These are phyloP conservation scores for Microbotryum saponariae DNA, from an alignment of 1,284 basidiomycete genomes.

Conservation along the genomic window DNA sequence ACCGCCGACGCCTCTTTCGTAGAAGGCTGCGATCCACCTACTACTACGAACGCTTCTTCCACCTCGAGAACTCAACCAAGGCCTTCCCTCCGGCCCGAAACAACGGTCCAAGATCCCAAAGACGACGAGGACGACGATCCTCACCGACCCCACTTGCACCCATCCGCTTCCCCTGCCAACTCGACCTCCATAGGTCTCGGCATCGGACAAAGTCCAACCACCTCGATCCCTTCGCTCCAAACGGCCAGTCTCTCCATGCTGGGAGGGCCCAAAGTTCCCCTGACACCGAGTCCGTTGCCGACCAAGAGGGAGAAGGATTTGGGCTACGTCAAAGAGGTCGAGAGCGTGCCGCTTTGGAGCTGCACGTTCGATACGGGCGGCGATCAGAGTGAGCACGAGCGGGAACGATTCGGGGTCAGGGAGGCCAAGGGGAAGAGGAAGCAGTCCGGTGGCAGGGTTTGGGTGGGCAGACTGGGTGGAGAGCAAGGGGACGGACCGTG, in stretches of 20 bases:
- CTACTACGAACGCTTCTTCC: not conserved
- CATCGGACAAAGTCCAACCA: no score
- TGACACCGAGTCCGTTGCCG: slow-evolving; percentile 4
- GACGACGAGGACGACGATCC: not conserved
- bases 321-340: not conserved
- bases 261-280: not conserved
- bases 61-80: no score
- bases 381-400: not conserved
- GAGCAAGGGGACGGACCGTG: slow-evolving; percentile 6
- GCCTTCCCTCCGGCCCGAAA: not conserved
- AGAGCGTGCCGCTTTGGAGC: slow-evolving; percentile 10
- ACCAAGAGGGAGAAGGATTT: not conserved
- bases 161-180: not conserved
- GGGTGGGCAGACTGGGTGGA: slow-evolving; percentile 6
- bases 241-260: not conserved
- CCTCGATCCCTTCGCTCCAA: no score
- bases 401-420: not conserved
- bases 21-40: not conserved
- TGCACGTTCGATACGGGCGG: not conserved
- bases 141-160: not conserved
- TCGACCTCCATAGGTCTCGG: no score
- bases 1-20: slow-evolving; percentile 11
- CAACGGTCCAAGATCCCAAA: not conserved
- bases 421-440: not conserved
- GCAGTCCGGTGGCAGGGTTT: not conserved